A percentile compares a stretch with the other conserved stretches of the same genome.
Evolutionary conservation across 768 basidiomycete genomes (phyloP).

Genomic region (Boletus subcaerulescens): DNA sequence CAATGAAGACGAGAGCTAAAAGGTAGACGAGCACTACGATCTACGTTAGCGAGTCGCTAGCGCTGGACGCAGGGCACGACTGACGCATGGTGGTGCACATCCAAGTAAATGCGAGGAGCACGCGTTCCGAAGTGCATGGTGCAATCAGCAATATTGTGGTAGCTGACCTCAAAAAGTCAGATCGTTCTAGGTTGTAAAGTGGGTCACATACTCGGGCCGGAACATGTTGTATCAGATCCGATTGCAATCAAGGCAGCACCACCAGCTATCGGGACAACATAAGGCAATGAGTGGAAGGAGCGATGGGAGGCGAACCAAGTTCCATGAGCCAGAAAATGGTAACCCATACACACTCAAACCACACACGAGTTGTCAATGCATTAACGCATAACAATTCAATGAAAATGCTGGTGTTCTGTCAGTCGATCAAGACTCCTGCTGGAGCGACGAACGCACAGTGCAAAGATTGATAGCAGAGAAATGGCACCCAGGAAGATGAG

Average conservation of each 20-base stretch:
- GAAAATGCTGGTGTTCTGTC: conserved; percentile 42
- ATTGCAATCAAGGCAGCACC: conserved; percentile 48
- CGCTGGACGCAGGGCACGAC: conserved; percentile 17
- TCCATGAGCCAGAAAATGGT: conserved; percentile 54
- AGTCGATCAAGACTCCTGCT: background rate
- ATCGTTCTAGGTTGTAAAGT: background rate
- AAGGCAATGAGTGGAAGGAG: conserved; percentile 2
- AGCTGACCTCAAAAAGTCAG: conserved; percentile 1
- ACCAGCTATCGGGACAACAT: conserved; percentile 39
- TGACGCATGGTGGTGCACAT: conserved; percentile 40
- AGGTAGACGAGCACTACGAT: conserved; percentile 58
- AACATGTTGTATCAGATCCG: conserved; percentile 37
- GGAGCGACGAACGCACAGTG: conserved; percentile 44
- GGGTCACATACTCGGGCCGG: conserved; percentile 22
- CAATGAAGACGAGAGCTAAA: conserved; percentile 43
- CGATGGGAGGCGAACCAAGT: conserved; percentile 45
- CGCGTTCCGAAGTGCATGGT: conserved; percentile 49
- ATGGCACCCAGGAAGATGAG: conserved; percentile 58
- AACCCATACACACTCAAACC: conserved; percentile 70
- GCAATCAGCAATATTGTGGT: background rate
- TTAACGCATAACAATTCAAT: conserved; percentile 53
- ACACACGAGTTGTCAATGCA: conserved; percentile 56
- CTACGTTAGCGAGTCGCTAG: conserved; percentile 1
- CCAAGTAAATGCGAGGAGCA: conserved; percentile 64
- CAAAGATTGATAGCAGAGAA: conserved; percentile 55